Conservation (phyloP, 2,329 filamentous ascomycete genomes). For the Aspergillus sp. region DNA sequence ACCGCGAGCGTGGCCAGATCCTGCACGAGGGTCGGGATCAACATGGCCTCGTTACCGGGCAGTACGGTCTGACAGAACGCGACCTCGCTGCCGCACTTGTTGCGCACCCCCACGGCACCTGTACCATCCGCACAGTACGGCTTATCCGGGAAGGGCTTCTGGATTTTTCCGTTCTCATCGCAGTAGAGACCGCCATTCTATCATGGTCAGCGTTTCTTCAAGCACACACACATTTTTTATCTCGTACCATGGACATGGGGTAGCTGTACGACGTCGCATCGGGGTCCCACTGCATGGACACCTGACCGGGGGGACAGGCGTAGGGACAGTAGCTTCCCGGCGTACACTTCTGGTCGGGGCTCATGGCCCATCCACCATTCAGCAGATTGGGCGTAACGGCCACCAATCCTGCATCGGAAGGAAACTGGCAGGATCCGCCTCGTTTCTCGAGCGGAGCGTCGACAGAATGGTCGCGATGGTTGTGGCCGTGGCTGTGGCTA, state of each 20-base stretch:
- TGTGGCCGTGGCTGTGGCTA: slow-evolving; percentile 9
- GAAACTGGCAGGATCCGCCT: slow-evolving; percentile 61
- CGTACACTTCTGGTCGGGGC: slow-evolving; percentile 67
- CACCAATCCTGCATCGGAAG: slow-evolving; percentile 64
- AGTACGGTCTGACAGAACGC: slow-evolving; percentile 78
- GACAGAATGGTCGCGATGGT: slow-evolving; percentile 23
- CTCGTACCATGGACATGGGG: slow-evolving; percentile 68
- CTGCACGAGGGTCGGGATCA: slow-evolving; percentile 70
- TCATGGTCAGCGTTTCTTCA: slow-evolving; percentile 12
- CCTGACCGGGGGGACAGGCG: slow-evolving; percentile 71
- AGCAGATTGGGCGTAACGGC: slow-evolving; percentile 59
- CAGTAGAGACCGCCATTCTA: slow-evolving; percentile 75
- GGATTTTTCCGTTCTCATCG: slow-evolving; percentile 61
- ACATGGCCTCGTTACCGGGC: slow-evolving; percentile 77
- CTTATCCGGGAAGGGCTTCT: slow-evolving; percentile 66
- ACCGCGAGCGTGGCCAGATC: slow-evolving; percentile 63
- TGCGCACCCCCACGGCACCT: slow-evolving; percentile 63
- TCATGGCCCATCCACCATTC: slow-evolving; percentile 79
- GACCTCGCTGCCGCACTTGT: slow-evolving; percentile 60
- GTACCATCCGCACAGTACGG: slow-evolving; percentile 70
- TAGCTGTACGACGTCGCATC: slow-evolving; percentile 64
- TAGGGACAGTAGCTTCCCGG: slow-evolving; percentile 71
- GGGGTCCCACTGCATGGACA: slow-evolving; percentile 77
- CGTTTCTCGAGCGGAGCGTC: slow-evolving; percentile 50
- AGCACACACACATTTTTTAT: slow-evolving; percentile 7